These are phyloP conservation scores for Tuber indicum DNA, from an alignment of 495 filamentous ascomycete species.

Conservation along the genomic window DNA sequence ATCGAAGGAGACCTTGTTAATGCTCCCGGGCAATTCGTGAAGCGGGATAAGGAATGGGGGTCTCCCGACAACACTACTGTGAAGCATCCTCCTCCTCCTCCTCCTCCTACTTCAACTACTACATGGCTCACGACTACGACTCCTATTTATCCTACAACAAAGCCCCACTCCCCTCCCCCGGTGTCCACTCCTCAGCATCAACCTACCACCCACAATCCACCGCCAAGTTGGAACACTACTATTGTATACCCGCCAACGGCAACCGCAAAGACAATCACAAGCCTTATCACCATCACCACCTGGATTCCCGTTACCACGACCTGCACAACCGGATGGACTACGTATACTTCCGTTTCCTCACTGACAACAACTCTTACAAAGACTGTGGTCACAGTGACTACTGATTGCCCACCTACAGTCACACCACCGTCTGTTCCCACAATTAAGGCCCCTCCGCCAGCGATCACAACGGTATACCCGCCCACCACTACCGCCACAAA, in stretches of 20 bases:
- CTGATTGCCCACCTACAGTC: background rate
- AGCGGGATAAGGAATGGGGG: constrained; percentile 4
- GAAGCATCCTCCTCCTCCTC: background rate
- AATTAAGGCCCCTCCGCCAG: background rate
- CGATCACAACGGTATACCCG: constrained; percentile 7
- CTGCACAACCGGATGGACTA: constrained; percentile 11
- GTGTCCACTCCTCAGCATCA: background rate
- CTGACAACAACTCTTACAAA: constrained; percentile 24
- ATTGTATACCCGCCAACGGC: constrained; percentile 10
- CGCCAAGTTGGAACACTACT: constrained; percentile 6
- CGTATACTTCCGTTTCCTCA: constrained; percentile 19
- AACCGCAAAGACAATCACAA: constrained; percentile 13
- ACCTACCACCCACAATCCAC: background rate
- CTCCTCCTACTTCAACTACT: constrained; percentile 9
- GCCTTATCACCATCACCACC: constrained; percentile 20
- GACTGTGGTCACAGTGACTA: constrained; percentile 8
- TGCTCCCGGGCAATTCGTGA: constrained; percentile 5
- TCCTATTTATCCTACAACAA: background rate
- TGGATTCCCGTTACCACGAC: constrained; percentile 24
- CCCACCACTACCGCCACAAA: constrained; percentile 24
- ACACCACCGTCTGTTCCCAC: constrained; percentile 10
- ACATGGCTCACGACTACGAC: constrained; percentile 13
- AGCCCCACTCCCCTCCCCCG: background rate
- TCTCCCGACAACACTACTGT: background rate
- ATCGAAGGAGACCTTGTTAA: background rate